Evolutionary conservation across 768 basidiomycete genomes (phyloP).

Genomic region (Gymnopilus dilepis): DNA sequence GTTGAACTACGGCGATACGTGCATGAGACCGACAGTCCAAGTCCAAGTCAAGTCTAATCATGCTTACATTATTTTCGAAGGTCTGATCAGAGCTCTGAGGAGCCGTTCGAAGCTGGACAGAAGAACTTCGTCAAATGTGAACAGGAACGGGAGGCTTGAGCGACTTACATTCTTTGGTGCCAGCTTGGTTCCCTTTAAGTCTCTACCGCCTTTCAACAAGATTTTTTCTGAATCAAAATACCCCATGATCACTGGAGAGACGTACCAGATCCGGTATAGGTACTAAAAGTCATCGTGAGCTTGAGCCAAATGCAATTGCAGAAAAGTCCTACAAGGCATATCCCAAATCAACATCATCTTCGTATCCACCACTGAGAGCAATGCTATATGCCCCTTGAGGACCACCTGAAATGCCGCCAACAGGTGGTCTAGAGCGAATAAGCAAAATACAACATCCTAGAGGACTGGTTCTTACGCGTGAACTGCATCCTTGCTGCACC

Average conservation of each 20-base stretch:
- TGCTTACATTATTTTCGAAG: slow-evolving; percentile 66
- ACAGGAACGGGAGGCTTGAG: slow-evolving; percentile 26
- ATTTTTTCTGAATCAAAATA: not conserved
- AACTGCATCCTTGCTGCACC: slow-evolving; percentile 76
- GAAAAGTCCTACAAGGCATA: slow-evolving; percentile 73
- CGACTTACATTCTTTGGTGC: slow-evolving; percentile 78
- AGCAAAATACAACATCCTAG: not conserved
- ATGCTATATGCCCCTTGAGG: slow-evolving; percentile 80
- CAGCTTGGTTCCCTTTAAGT: slow-evolving; percentile 82
- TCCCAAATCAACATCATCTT: slow-evolving; percentile 83
- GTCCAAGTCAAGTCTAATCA: not conserved
- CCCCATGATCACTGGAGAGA: not conserved
- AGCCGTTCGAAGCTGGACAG: slow-evolving; percentile 78
- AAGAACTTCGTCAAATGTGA: not conserved
- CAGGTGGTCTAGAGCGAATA: slow-evolving; percentile 64
- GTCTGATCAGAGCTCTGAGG: slow-evolving; percentile 85
- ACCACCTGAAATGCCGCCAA: slow-evolving; percentile 78
- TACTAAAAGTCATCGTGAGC: slow-evolving; percentile 46
- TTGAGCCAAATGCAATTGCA: not conserved
- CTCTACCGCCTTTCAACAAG: slow-evolving; percentile 68
- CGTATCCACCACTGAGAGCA: slow-evolving; percentile 88
- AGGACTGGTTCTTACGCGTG: slow-evolving; percentile 69
- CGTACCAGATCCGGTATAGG: slow-evolving; percentile 79
- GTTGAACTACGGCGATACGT: slow-evolving; percentile 52
- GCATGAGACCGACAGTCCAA: not conserved